Percentiles rank a stretch among this genome's conserved stretches.
phyloP scores from a whole-genome alignment of 2,329 filamentous ascomycete genomes.

The Aplosporella prunicola region DNA sequence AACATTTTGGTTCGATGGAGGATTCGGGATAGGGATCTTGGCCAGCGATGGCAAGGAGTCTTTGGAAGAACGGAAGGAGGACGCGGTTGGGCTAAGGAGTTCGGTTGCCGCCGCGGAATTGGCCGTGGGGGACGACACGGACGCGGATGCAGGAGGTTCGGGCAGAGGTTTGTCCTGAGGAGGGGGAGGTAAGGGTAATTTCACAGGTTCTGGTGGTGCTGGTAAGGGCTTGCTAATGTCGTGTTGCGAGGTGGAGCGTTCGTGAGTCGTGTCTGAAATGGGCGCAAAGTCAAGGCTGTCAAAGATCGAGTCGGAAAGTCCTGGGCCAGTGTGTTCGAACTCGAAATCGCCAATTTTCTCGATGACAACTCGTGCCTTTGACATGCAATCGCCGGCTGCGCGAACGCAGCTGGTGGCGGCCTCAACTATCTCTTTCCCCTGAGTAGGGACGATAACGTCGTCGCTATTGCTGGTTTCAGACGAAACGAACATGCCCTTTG shows the following conservation, averaged over 20 bases:
- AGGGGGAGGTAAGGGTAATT: slow-evolving; percentile 28
- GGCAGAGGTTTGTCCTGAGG: slow-evolving; percentile 59
- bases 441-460: slow-evolving; percentile 69
- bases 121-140: slow-evolving; percentile 26
- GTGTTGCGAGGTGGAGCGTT: slow-evolving; percentile 5
- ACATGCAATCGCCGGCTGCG: slow-evolving; percentile 82
- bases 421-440: slow-evolving; percentile 63
- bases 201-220: slow-evolving; percentile 25
- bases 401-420: slow-evolving; percentile 83
- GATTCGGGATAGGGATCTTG: slow-evolving; percentile 20
- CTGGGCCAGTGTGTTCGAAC: slow-evolving; percentile 46
- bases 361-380: slow-evolving; percentile 74
- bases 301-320: slow-evolving; percentile 34
- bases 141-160: slow-evolving; percentile 43
- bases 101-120: slow-evolving; percentile 13
- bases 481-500: slow-evolving; percentile 66
- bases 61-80: slow-evolving; percentile 39
- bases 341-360: slow-evolving; percentile 89
- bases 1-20: slow-evolving; percentile 15
- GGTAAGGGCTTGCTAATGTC: slow-evolving; percentile 31
- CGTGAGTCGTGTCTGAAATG: slow-evolving; percentile 2
- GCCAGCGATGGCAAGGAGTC: slow-evolving; percentile 35
- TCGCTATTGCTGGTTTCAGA: slow-evolving; percentile 60
- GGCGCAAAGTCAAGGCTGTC: slow-evolving; percentile 18
- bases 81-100: slow-evolving; percentile 25